phyloP scores from a whole-genome alignment of 192 early-diverging fungal genomes.

The Entomortierella lignicola region DNA sequence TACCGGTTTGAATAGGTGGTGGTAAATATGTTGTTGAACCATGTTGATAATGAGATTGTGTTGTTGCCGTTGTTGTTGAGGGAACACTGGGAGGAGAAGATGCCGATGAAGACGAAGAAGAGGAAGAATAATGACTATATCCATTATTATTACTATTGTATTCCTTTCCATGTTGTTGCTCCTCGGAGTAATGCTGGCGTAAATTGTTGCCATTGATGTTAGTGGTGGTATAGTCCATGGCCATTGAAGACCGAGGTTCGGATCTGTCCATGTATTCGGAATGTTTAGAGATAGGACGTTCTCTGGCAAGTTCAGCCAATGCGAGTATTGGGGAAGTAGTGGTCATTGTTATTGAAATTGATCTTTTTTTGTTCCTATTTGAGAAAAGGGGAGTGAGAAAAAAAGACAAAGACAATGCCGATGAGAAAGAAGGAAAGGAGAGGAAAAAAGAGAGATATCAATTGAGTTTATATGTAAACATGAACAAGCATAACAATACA shows the following conservation, averaged over 20 bases:
- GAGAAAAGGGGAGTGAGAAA: too few relatives aligned
- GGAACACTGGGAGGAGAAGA: conserved; percentile 15
- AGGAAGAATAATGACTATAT: conserved; percentile 12
- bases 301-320: conserved; percentile 18
- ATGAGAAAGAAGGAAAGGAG: not conserved
- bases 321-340: conserved; percentile 20
- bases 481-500: not conserved
- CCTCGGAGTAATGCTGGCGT: conserved; percentile 14
- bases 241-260: conserved; percentile 33
- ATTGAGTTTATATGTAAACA: not conserved
- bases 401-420: too few relatives aligned
- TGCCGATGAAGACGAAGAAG: conserved; percentile 3
- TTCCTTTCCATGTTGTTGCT: conserved; percentile 2
- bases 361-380: not conserved
- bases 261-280: conserved; percentile 34
- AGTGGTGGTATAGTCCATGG: conserved; percentile 22
- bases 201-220: conserved; percentile 2
- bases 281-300: conserved; percentile 32
- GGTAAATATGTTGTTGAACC: conserved; percentile 22
- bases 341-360: conserved; percentile 16
- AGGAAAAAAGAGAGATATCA: not conserved
- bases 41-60: conserved; percentile 16
- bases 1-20: conserved; percentile 33
- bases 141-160: conserved; percentile 12
- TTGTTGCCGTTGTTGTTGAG: too few relatives aligned